Evolutionary conservation across 371 early-diverging fungal genomes (phyloP).

Genomic region (Mucor indicus): DNA sequence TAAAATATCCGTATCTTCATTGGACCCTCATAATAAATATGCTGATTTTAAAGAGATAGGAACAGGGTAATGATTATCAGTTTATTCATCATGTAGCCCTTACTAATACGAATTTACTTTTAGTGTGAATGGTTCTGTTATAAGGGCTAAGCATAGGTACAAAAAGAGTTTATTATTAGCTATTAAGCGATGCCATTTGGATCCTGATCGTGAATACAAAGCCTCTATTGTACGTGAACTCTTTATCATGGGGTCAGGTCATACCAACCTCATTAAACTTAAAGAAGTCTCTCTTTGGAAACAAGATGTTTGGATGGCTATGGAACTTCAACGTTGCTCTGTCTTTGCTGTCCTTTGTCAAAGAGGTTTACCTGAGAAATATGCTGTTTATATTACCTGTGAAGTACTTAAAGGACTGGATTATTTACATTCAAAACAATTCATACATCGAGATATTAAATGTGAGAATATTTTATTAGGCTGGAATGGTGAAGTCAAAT

Average conservation of each 20-base stretch:
- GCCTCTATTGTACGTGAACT: constrained; percentile 47
- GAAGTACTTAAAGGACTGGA: constrained; percentile 69
- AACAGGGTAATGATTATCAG: constrained; percentile 47
- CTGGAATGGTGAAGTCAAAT: constrained; percentile 90
- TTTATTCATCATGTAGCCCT: too few species aligned
- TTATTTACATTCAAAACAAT: constrained; percentile 91
- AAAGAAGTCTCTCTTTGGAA: constrained; percentile 48
- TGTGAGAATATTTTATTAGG: constrained; percentile 97
- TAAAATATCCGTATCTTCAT: constrained; percentile 32
- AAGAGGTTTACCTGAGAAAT: constrained; percentile 52
- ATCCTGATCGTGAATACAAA: constrained; percentile 49
- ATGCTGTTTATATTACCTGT: constrained; percentile 38
- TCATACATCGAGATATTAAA: constrained; percentile 97
- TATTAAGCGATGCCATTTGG: constrained; percentile 47
- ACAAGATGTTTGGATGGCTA: constrained; percentile 52
- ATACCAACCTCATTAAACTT: constrained; percentile 39
- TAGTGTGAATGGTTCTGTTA: constrained; percentile 51
- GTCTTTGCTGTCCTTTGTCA: constrained; percentile 51
- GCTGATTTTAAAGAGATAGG: constrained; percentile 47
- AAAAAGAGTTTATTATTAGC: constrained; percentile 43
- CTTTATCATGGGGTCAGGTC: constrained; percentile 49
- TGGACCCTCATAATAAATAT: constrained; percentile 46
- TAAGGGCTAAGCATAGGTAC: constrained; percentile 36
- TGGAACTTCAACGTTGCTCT: constrained; percentile 48
- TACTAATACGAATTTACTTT: too few species aligned